These are phyloP conservation scores for Ophiosphaerella korrae DNA, from an alignment of 2,329 filamentous ascomycete genomes.

Conservation along the genomic window DNA sequence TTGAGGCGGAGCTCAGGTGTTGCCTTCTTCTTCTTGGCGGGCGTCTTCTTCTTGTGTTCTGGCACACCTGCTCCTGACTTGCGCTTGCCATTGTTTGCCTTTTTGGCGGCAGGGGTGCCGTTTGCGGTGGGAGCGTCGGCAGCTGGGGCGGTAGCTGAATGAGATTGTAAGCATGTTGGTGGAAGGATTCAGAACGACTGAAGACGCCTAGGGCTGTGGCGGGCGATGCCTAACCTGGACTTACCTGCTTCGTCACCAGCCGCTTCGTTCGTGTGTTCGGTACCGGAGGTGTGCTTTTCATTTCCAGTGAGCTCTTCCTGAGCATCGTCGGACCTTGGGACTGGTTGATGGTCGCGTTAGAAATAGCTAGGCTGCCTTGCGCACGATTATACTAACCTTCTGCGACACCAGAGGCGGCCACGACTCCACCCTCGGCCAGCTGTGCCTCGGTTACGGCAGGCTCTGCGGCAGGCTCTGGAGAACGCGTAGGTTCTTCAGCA, in stretches of 20 bases:
- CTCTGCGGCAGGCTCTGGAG: constrained; percentile 32
- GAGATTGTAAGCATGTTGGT: constrained; percentile 16
- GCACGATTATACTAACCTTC: constrained; percentile 33
- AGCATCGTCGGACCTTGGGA: constrained; percentile 20
- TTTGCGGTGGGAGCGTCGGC: constrained; percentile 51
- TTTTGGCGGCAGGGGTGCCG: constrained; percentile 54
- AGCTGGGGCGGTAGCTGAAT: constrained; percentile 43
- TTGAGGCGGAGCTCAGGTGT: constrained; percentile 70
- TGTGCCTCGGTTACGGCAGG: constrained; percentile 37
- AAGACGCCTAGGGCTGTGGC: not conserved
- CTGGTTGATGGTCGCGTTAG: constrained; percentile 30
- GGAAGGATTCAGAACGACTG: no score
- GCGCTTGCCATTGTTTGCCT: constrained; percentile 56
- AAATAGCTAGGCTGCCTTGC: constrained; percentile 2
- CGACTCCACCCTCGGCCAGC: constrained; percentile 34
- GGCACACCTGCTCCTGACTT: constrained; percentile 72
- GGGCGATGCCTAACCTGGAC: constrained; percentile 9
- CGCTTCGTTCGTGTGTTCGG: constrained; percentile 27
- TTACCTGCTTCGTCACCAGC: constrained; percentile 31
- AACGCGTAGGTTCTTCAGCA: constrained; percentile 38
- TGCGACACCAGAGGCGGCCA: constrained; percentile 31
- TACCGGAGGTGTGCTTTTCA: constrained; percentile 31
- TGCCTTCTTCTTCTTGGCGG: constrained; percentile 81
- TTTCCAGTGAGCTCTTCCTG: constrained; percentile 22
- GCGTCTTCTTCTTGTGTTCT: constrained; percentile 73